Base-by-base conservation (phyloP, 129 eudicot genomes). In the Mikania micrantha region DNA sequence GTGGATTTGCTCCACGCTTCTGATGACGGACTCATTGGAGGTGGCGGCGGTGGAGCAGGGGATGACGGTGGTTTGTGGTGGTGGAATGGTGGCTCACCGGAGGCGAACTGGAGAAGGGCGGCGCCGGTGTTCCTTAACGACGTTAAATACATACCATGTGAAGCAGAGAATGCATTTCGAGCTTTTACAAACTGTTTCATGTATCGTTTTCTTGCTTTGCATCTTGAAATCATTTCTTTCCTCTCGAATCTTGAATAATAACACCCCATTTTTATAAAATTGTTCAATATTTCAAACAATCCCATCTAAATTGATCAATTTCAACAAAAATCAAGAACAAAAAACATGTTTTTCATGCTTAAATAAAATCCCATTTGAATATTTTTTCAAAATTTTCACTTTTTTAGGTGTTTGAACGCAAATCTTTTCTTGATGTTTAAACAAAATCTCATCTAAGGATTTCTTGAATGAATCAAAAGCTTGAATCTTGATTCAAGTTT, bases 121-220 rank as follows among this genome's bases (percentile, higher is more conserved):
- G 97, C 79, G 70, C 96, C 96, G 57, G 94, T 85, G 76, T 48
- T 64, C 34, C 83, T 74, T 8, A 91, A 87, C 4, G 96, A 88
- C 4, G 85, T 70, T 24, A 91, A 53, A 64, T 85, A 91, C 83
- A 81, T 81, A 39, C 78, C 63, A 31, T 91, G 97, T 9, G 97
- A 80, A 17, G 87, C 93, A 7, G 97, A 77, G 17, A 91, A 82
- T 8, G 83, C 67, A 31, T 91, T 90, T 63, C 97, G 74, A 3
- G 97, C 88, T 69, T 88, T 77, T 0, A 91, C 97, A 39, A 91
- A 85, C 45, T 88, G 89, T 71, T 91, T 92, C 91, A 92, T 88
- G 77, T 88, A 88, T 65, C 95, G 74, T 54, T 78, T 92, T 73
- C 96, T 74, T 10, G 89, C 88, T 70, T 80, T 85, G 44, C 98